Evolutionary conservation across 148 eudicot species (phyloP), one percentile per base, ranked within the genome.

Genomic region (Chenopodium suecicum): DNA sequence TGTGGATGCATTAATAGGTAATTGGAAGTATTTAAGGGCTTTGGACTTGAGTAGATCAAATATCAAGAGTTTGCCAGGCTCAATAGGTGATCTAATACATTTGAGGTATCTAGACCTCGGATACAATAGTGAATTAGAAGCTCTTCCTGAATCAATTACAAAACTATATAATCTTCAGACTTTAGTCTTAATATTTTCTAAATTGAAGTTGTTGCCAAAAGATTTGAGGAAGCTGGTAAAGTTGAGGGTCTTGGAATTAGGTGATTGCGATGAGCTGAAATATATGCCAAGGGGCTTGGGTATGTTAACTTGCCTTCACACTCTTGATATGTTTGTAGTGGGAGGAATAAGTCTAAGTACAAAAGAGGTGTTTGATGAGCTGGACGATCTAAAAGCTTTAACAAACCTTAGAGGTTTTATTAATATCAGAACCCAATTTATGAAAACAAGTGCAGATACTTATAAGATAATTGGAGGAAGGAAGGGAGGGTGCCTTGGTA

Each of bases 41-140:
- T 62, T 85, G 44, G 56, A 74, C 14, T 68, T 85, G 25, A 2
- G 25, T 4, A 0, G 1, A 0, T 8, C 12, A 12, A 4, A 29
- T 0, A n/a, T 74, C 9, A 7, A 1, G 3, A 2, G 34, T 1
- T 67, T 81, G n/a, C 84, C 87, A 0, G 7, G 29, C 4, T 11
- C 79, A 7, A 74, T 85, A 0, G 79, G 84, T 46, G 50, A 64
- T 2, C 27, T 85, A 22, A 16, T 73, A 29, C 83, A 85, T 72
- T 74, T 85, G 13, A 56, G 82, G 77, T 71, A 78, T 68, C 34
- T 85, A 37, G 65, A 73, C 48, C 70, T 85, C 9, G 16, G 60
- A 1, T 9, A 1, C 0, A 79, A 32, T 32, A 0, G 0, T 2
- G 3, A 2, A 0, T 0, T 78, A 9, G 12, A 78, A 11, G 16